Evolutionary conservation across 2,329 filamentous ascomycete genomes (phyloP).

Genomic region (Aspergillus alliaceus): DNA sequence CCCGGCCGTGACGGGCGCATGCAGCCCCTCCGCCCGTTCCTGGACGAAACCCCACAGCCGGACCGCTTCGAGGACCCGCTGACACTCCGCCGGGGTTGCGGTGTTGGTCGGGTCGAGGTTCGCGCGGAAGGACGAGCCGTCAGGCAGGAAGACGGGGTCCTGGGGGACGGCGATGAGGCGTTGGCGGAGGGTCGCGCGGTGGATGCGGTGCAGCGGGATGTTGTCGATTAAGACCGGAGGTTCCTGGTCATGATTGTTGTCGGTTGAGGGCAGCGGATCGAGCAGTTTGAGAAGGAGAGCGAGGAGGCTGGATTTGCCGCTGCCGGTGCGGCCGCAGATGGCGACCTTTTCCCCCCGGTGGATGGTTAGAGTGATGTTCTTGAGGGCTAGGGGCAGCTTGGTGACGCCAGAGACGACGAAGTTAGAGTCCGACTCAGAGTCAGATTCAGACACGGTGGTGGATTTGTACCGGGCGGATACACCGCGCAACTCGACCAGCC

Average conservation of each 20-base stretch:
- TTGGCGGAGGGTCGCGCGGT: constrained; percentile 46
- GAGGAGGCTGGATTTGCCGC: constrained; percentile 42
- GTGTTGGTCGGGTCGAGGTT: neutral
- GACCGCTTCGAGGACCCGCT: neutral
- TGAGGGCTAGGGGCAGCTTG: neutral
- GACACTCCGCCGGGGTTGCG: constrained; percentile 17
- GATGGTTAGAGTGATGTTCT: neutral
- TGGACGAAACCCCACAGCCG: neutral
- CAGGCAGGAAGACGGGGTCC: constrained; percentile 54
- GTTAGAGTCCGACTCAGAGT: too few relatives aligned
- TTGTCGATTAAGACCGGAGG: constrained; percentile 46
- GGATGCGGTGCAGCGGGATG: constrained; percentile 27
- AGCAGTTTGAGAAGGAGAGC: constrained; percentile 28
- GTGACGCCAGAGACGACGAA: too few relatives aligned
- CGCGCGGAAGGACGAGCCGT: constrained; percentile 9
- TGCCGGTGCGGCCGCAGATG: constrained; percentile 19
- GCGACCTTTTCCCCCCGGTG: constrained; percentile 11
- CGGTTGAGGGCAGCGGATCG: constrained; percentile 23
- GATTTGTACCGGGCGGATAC: constrained; percentile 3
- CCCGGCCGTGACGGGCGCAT: neutral
- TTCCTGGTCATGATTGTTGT: constrained; percentile 24
- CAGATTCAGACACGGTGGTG: neutral
- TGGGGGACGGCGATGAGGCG: constrained; percentile 56
- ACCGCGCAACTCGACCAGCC: neutral
- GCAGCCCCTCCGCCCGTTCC: constrained; percentile 1